These are phyloP conservation scores for Linnemannia exigua DNA, from an alignment of 192 early-diverging fungal genomes.

Conservation along the genomic window DNA sequence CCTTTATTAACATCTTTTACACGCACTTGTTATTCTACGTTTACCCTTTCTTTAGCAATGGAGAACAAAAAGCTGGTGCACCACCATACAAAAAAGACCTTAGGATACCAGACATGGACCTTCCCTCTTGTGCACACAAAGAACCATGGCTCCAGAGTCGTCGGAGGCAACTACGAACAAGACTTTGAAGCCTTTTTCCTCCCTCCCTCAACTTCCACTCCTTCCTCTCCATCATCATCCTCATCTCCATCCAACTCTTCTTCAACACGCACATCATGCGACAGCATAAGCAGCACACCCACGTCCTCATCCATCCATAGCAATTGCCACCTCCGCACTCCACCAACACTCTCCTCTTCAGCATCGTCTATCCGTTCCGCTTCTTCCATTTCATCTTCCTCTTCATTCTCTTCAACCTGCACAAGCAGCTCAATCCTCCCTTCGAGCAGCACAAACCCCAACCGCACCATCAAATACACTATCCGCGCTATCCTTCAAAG, in stretches of 20 bases:
- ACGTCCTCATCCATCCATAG: slow-evolving; percentile 11
- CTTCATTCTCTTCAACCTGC: background rate
- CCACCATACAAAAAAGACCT: slow-evolving; percentile 17
- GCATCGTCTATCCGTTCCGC: background rate
- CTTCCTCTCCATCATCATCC: background rate
- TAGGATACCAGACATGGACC: slow-evolving; percentile 34
- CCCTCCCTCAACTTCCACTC: too few species aligned
- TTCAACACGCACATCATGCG: background rate
- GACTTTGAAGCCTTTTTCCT: slow-evolving; percentile 27
- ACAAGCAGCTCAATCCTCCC: slow-evolving; percentile 12
- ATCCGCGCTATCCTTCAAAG: slow-evolving; percentile 41
- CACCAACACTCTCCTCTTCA: background rate
- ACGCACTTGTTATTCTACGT: background rate
- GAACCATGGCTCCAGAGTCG: slow-evolving; percentile 24
- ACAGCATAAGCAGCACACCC: background rate
- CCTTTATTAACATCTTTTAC: background rate
- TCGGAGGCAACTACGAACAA: slow-evolving; percentile 31
- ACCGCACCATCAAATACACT: slow-evolving; percentile 28
- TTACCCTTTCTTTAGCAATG: background rate
- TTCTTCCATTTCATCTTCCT: background rate
- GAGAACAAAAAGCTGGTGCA: slow-evolving; percentile 23
- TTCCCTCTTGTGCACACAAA: slow-evolving; percentile 45
- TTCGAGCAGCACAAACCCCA: slow-evolving; percentile 23
- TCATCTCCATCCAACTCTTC: background rate
- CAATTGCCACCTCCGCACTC: background rate